Evolutionary conservation across 1,284 basidiomycete species (phyloP).

Genomic region (Rhizoctonia solani): DNA sequence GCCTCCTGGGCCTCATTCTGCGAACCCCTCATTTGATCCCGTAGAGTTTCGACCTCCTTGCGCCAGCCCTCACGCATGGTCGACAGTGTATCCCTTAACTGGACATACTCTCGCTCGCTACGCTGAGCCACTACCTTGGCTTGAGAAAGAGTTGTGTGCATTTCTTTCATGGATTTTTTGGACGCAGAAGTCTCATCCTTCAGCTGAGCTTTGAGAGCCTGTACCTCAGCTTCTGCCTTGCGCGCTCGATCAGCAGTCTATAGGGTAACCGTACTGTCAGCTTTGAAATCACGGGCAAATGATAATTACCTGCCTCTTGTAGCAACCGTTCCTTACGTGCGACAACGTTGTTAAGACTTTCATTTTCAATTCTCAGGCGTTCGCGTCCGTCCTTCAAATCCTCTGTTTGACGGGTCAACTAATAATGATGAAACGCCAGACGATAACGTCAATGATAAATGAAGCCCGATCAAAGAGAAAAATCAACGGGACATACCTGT

Average conservation of each 20-base stretch:
- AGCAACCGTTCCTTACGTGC: constrained; percentile 81
- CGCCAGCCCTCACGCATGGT: constrained; percentile 70
- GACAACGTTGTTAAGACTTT: constrained; percentile 81
- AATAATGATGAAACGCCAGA: neutral
- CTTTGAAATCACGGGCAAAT: constrained; percentile 2
- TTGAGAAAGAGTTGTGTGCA: constrained; percentile 70
- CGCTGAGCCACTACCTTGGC: constrained; percentile 75
- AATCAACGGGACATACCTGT: constrained; percentile 46
- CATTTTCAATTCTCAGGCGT: constrained; percentile 78
- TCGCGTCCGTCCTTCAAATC: constrained; percentile 85
- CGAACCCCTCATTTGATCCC: constrained; percentile 68
- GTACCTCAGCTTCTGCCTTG: constrained; percentile 76
- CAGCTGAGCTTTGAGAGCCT: constrained; percentile 64
- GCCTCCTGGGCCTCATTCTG: constrained; percentile 55
- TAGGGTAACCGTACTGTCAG: constrained; percentile 6
- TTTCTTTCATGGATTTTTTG: constrained; percentile 74
- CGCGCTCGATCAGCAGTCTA: constrained; percentile 79
- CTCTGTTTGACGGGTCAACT: constrained; percentile 75
- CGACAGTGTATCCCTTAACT: constrained; percentile 72
- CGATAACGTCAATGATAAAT: neutral
- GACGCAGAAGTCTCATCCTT: constrained; percentile 70
- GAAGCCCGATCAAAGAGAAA: neutral
- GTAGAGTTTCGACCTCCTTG: constrained; percentile 63
- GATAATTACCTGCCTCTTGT: constrained; percentile 64
- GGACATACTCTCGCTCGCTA: constrained; percentile 76